phyloP scores from a whole-genome alignment of 2,329 filamentous ascomycete genomes.

The Ceratocystis colombiana region DNA sequence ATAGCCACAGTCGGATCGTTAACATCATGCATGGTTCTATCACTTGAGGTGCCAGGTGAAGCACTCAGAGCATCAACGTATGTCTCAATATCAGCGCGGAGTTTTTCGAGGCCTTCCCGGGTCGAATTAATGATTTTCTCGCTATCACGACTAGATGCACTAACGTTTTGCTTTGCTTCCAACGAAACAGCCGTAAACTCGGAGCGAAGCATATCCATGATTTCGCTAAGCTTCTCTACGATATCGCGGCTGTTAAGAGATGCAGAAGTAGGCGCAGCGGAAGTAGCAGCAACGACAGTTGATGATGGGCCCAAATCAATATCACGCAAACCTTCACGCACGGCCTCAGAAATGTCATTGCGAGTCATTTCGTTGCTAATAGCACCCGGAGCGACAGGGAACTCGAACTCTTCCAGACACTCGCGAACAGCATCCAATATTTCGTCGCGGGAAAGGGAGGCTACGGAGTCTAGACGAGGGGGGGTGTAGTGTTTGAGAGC shows the following conservation, averaged over 20 bases:
- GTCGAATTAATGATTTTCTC: conserved; percentile 83
- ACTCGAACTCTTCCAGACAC: conserved; percentile 76
- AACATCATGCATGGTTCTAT: conserved; percentile 41
- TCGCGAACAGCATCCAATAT: conserved; percentile 75
- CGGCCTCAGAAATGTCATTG: conserved; percentile 54
- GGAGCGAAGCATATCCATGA: conserved; percentile 49
- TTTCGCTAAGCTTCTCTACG: conserved; percentile 50
- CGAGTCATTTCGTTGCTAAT: conserved; percentile 40
- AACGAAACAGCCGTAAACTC: conserved; percentile 53
- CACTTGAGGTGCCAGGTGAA: conserved; percentile 32
- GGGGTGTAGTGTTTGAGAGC: conserved; percentile 72
- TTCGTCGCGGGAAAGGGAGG: conserved; percentile 66
- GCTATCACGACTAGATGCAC: conserved; percentile 68
- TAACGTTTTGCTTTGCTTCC: conserved; percentile 65
- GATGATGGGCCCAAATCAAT: conserved; percentile 39
- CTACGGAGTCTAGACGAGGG: conserved; percentile 54
- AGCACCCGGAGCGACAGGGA: conserved; percentile 51
- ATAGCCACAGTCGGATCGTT: conserved; percentile 68
- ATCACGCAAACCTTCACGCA: conserved; percentile 48
- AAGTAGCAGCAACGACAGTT: conserved; percentile 27
- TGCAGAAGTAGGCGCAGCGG: conserved; percentile 26
- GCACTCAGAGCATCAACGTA: conserved; percentile 65
- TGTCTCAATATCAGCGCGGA: conserved; percentile 68
- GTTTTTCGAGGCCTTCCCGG: conserved; percentile 73
- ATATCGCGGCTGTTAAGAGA: conserved; percentile 40